Conservation (phyloP, 2,329 filamentous ascomycete genomes). For the Esteya vermicola region DNA sequence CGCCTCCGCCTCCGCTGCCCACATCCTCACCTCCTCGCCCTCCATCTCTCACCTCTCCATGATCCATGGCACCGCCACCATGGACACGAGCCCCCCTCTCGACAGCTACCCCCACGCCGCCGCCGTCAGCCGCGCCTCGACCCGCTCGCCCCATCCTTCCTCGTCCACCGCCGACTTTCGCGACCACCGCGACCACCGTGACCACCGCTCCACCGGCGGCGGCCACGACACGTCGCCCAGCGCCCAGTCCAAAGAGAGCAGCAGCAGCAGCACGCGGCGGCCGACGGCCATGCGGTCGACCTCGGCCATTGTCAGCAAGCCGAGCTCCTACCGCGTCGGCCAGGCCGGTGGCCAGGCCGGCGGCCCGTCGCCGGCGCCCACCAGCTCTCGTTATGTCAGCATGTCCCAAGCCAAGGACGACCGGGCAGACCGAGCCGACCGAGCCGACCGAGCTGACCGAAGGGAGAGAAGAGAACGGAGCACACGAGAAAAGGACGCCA, state of each 20-base stretch:
- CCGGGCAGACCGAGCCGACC: no score
- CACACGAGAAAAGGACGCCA: conserved; percentile 1
- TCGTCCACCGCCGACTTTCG: neutral
- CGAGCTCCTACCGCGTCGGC: conserved; percentile 8
- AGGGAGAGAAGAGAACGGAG: conserved; percentile 4
- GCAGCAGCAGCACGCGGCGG: conserved; percentile 17
- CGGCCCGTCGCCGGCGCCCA: neutral
- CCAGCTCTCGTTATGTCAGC: conserved; percentile 2
- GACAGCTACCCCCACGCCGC: neutral
- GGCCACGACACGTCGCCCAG: conserved; percentile 13
- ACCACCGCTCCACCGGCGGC: no score
- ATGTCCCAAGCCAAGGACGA: neutral
- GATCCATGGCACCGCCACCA: conserved; percentile 5
- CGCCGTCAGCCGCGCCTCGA: neutral
- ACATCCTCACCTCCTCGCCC: conserved; percentile 11
- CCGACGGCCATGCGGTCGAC: conserved; percentile 36
- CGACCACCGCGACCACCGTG: neutral
- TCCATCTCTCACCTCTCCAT: conserved; percentile 8
- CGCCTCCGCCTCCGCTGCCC: conserved; percentile 14
- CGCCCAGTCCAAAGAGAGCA: neutral
- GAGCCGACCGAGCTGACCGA: conserved; percentile 4
- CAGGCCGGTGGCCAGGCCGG: neutral
- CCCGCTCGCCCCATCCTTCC: conserved; percentile 7
- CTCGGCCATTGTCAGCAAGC: conserved; percentile 30
- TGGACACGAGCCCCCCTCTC: neutral